These are phyloP conservation scores for Solanum arcanum DNA, from an alignment of 257 asterid genomes.

Conservation along the genomic window DNA sequence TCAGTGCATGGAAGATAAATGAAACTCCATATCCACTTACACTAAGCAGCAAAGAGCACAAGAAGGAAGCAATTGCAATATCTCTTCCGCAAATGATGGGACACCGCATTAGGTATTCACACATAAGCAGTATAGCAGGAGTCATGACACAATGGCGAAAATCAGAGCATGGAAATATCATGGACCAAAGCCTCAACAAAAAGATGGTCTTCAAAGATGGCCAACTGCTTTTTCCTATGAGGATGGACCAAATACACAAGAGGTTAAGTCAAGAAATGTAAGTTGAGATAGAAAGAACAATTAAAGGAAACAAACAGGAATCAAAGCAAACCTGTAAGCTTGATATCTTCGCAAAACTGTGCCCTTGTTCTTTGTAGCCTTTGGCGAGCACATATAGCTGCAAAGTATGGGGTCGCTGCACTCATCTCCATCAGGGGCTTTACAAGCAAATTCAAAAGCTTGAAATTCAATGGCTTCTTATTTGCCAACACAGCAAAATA, in stretches of 20 bases:
- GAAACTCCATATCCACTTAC: constrained; percentile 34
- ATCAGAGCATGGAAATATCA: constrained; percentile 96
- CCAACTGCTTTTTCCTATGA: constrained; percentile 78
- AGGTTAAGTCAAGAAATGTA: not conserved
- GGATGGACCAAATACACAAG: not conserved
- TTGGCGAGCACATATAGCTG: constrained; percentile 96
- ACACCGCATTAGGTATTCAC: constrained; percentile 80
- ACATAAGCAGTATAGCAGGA: constrained; percentile 71
- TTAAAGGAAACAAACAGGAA: not conserved
- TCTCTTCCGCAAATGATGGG: constrained; percentile 67
- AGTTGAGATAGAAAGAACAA: not conserved
- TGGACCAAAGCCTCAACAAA: constrained; percentile 81
- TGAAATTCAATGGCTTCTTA: constrained; percentile 55
- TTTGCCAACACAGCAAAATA: constrained; percentile 83
- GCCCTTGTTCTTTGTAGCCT: constrained; percentile 56
- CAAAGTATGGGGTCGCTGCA: constrained; percentile 85
- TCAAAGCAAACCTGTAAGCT: constrained; percentile 44
- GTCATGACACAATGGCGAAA: constrained; percentile 90
- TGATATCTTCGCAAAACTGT: constrained; percentile 56
- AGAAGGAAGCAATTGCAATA: constrained; percentile 70
- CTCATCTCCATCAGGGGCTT: constrained; percentile 94
- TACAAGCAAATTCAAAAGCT: constrained; percentile 59
- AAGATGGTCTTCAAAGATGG: constrained; percentile 78
- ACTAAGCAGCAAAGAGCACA: constrained; percentile 81
- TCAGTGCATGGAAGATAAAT: not conserved